A percentile compares a stretch with the other conserved stretches of the same genome.
These are phyloP conservation scores for Endogone sp. DNA, from an alignment of 192 early-diverging fungal genomes.

Conservation along the genomic window DNA sequence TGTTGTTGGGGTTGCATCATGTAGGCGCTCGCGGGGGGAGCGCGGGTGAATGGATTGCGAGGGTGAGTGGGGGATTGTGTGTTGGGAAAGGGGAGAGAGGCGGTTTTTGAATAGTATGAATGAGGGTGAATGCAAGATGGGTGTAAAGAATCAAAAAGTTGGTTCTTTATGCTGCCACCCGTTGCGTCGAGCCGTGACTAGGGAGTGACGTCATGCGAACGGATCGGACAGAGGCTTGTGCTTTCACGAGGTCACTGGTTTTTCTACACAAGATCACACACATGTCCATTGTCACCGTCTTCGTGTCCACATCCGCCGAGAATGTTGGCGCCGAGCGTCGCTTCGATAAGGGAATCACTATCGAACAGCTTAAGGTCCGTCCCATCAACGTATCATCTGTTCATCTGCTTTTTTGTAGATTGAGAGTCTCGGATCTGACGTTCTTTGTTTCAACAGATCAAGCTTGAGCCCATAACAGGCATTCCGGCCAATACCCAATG, in stretches of 20 bases:
- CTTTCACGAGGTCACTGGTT: too few relatives aligned
- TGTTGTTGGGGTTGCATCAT: not conserved
- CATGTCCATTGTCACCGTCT: constrained; percentile 86
- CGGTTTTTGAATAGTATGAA: not conserved
- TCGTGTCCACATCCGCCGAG: constrained; percentile 68
- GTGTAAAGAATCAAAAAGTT: too few relatives aligned
- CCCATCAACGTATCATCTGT: not conserved
- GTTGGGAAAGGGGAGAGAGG: not conserved
- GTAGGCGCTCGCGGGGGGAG: not conserved
- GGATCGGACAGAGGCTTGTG: not conserved
- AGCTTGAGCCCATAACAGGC: constrained; percentile 91
- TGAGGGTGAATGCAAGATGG: not conserved
- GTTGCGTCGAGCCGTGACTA: too few relatives aligned
- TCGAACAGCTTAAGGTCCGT: constrained; percentile 67
- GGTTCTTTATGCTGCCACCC: too few relatives aligned
- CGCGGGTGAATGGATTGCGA: not conserved
- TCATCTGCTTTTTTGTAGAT: not conserved
- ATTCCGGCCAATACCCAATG: constrained; percentile 66
- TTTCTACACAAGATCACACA: not conserved
- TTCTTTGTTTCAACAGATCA: constrained; percentile 42
- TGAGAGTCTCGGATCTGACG: not conserved
- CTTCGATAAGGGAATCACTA: constrained; percentile 70
- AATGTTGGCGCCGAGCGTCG: constrained; percentile 82
- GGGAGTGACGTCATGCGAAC: not conserved
- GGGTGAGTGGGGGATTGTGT: not conserved